A percentile compares a stretch with the other conserved stretches of the same genome.
These are phyloP conservation scores for Epithele typhae DNA, from an alignment of 768 basidiomycete species.

Conservation along the genomic window DNA sequence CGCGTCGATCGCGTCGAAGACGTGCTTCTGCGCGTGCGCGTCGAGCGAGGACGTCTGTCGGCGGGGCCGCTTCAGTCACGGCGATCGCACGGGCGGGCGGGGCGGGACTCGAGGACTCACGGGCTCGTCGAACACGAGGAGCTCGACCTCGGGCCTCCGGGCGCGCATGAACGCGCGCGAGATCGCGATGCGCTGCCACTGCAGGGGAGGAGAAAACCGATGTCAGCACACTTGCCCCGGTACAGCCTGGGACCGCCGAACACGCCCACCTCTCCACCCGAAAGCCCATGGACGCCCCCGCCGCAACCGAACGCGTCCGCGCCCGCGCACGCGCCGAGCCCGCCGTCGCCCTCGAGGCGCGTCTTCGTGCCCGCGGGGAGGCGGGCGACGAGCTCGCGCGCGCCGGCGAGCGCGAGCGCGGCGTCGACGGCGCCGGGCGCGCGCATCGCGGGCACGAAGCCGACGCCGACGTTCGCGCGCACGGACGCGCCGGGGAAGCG, in stretches of 20 bases:
- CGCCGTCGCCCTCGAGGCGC: conserved; percentile 56
- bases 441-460: conserved; percentile 60
- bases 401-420: conserved; percentile 72
- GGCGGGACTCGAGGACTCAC: conserved; percentile 34
- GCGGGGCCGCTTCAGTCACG: not conserved
- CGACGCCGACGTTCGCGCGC: conserved; percentile 83
- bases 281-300: conserved; percentile 58
- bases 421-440: conserved; percentile 51
- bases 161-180: conserved; percentile 87
- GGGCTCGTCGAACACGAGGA: conserved; percentile 84
- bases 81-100: too few relatives aligned
- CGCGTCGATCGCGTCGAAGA: conserved; percentile 71
- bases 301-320: conserved; percentile 33
- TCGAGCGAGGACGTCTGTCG: conserved; percentile 74
- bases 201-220: conserved; percentile 11
- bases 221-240: not conserved
- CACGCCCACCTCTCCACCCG: conserved; percentile 73
- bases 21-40: conserved; percentile 72
- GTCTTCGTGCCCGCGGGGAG: conserved; percentile 73
- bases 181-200: conserved; percentile 88
- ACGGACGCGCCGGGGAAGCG: conserved; percentile 67
- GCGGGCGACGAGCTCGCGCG: conserved; percentile 56
- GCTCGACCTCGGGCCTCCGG: conserved; percentile 66
- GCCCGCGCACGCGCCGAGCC: not conserved
- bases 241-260: not conserved